Evolutionary conservation across 1,284 basidiomycete genomes (phyloP).

Genomic region (Ganoderma multipileum): DNA sequence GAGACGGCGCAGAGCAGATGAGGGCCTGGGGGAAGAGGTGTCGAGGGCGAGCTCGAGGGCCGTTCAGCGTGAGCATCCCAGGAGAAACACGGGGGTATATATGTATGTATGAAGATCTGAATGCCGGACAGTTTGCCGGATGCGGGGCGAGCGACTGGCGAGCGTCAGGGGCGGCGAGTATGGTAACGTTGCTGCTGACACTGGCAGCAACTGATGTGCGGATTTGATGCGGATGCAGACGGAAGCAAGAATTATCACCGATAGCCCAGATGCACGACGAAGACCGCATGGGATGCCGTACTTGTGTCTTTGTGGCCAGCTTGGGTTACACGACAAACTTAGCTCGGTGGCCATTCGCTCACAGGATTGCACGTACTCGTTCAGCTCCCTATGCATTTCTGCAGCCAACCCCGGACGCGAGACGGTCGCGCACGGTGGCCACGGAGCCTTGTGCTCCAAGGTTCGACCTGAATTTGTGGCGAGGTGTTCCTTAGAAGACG

Average conservation of each 20-base stretch:
- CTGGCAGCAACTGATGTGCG: neutral
- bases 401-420: neutral
- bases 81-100: neutral
- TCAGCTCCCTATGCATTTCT: neutral
- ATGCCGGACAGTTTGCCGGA: neutral
- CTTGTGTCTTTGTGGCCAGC: neutral
- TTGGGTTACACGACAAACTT: neutral
- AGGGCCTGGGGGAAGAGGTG: neutral
- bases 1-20: neutral
- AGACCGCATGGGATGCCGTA: neutral
- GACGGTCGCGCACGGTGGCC: neutral
- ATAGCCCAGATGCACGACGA: neutral
- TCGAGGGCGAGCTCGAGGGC: neutral
- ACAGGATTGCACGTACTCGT: neutral
- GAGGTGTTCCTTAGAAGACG: neutral
- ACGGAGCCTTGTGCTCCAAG: neutral
- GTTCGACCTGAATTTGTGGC: neutral
- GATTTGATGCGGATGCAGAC: conserved; percentile 4
- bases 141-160: neutral
- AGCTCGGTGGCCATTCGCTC: neutral
- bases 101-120: neutral
- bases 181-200: neutral
- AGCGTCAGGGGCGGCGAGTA: neutral
- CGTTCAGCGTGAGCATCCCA: neutral
- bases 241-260: neutral